These are phyloP conservation scores for Naganishia albida DNA, from an alignment of 1,284 basidiomycete species.

Conservation along the genomic window DNA sequence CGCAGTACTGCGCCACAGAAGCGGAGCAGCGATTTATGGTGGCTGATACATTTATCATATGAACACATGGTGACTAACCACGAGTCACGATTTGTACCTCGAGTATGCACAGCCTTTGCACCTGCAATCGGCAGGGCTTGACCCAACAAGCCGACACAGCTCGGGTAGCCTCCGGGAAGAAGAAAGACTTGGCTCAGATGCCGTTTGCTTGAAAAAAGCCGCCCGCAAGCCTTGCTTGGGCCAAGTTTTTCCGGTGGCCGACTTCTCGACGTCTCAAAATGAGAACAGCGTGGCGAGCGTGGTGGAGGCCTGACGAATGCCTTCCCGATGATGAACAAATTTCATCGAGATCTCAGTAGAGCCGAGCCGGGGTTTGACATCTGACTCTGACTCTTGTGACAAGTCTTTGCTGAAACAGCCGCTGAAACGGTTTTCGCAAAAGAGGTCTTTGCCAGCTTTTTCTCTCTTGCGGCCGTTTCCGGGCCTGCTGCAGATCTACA, in stretches of 20 bases:
- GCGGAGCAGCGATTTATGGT: too few relatives aligned
- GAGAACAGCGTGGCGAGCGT: not conserved
- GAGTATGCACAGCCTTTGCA: not conserved
- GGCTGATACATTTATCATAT: too few relatives aligned
- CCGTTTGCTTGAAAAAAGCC: not conserved
- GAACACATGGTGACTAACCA: not conserved
- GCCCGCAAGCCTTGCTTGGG: not conserved
- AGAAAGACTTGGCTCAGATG: not conserved
- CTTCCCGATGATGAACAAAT: not conserved
- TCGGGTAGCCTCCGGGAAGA: not conserved
- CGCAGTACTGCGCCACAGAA: too few relatives aligned
- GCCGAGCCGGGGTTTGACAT: not conserved
- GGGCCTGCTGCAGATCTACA: too few relatives aligned
- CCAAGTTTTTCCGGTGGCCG: not conserved
- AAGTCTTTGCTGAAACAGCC: too few relatives aligned
- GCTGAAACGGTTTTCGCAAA: too few relatives aligned
- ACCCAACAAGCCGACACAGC: slow-evolving; percentile 2
- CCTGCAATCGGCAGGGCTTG: not conserved
- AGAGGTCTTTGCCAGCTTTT: too few relatives aligned
- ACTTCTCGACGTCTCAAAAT: too few relatives aligned
- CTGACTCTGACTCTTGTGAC: not conserved
- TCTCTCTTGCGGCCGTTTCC: too few relatives aligned
- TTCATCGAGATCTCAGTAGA: not conserved
- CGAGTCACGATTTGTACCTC: not conserved
- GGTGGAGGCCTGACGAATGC: not conserved